phyloP scores from a whole-genome alignment of 2,329 filamentous ascomycete genomes.

The Arthrobotrys conoides region DNA sequence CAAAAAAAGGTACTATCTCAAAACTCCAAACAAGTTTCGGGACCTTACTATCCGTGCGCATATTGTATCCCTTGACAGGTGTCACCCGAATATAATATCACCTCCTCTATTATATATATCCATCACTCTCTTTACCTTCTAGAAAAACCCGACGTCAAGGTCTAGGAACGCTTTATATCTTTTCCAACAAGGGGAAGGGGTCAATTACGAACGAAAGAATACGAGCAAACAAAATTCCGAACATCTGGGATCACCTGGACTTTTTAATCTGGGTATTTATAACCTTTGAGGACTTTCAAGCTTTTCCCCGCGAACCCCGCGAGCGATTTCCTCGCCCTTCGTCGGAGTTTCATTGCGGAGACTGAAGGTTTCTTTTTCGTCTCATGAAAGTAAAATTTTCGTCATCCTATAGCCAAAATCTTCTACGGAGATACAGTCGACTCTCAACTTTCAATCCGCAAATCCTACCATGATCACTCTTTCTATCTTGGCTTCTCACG shows the following conservation, averaged over 20 bases:
- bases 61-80: constrained; percentile 45
- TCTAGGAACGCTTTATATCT: constrained; percentile 36
- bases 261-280: constrained; percentile 60
- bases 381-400: constrained; percentile 44
- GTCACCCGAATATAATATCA: constrained; percentile 53
- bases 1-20: constrained; percentile 43
- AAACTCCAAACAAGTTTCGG: constrained; percentile 50
- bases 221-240: constrained; percentile 58
- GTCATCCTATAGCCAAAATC: constrained; percentile 56
- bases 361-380: constrained; percentile 40
- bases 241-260: constrained; percentile 54
- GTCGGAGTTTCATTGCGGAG: constrained; percentile 59
- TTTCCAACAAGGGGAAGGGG: constrained; percentile 35
- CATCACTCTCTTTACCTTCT: constrained; percentile 35
- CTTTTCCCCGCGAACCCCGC: constrained; percentile 49
- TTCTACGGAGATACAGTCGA: constrained; percentile 27
- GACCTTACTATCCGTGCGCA: constrained; percentile 44
- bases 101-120: constrained; percentile 27
- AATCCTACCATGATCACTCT: constrained; percentile 58
- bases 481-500: constrained; percentile 54
- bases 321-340: constrained; percentile 55
- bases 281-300: constrained; percentile 50
- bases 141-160: constrained; percentile 54
- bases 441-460: constrained; percentile 36
- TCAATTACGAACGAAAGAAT: constrained; percentile 45